Evolutionary conservation across 2,329 filamentous ascomycete species (phyloP), one percentile per base, ranked within the genome.

Genomic region (Talaromyces sp.): DNA sequence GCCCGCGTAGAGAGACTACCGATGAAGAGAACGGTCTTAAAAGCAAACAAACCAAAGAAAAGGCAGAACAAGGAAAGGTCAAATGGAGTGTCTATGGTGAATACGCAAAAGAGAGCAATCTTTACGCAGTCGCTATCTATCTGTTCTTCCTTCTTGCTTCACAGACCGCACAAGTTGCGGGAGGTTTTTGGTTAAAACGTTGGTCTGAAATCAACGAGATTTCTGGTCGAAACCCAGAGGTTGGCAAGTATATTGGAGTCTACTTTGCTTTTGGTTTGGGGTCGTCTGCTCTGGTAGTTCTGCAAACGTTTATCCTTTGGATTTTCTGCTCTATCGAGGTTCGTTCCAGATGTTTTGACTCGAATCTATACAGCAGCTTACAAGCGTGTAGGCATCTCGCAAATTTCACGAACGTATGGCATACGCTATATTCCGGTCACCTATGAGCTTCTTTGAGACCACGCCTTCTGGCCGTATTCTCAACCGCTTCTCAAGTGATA

Each of bases 321-420:
- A 98, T 99, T 68, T 98, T 99, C 80, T 99, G 96, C 79, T 98
- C 95, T 4, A 99, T 99, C 66, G 95, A 99, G 85, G 89, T 91
- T 81, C 71, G 81, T 75, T 61, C 57, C 40, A 42, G 28, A 23
- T 33, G 35, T 7, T 37, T 60, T 46, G 57, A 18, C 35, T 25
- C 58, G 57, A 60, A 5, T 12, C 16, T 12, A 25, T 14, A 50
- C n/a, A 40, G 35, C 16, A 48, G 21, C 60, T 66, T 59, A 68
- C 64, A 42, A 69, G 40, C 54, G 62, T 63, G 33, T 57, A 91
- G 87, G 95, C 95, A 58, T 97, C 93, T 21, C 87, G 95, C 66
- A 99, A 98, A 79, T 83, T 99, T 62, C 95, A 99, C 75, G 95
- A 98, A 79, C 85, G 91, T 67, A 98, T 99, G 95, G 93, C 93